phyloP scores from a whole-genome alignment of 2,329 filamentous ascomycete species.

The Leptosphaerulina australis region DNA sequence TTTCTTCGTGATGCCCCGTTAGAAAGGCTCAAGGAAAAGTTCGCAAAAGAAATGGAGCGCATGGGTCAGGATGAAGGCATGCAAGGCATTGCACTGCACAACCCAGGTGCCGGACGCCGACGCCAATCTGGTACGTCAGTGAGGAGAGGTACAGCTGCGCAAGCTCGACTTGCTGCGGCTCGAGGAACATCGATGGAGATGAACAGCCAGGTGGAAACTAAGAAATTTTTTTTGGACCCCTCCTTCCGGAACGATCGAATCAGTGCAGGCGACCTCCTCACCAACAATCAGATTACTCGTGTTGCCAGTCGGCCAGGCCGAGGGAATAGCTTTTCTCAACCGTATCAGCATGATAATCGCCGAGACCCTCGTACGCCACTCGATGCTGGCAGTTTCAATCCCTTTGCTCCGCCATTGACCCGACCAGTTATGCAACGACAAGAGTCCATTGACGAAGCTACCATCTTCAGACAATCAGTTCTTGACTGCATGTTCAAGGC shows the following conservation, averaged over 20 bases:
- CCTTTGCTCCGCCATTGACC: conserved; percentile 44
- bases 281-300: conserved; percentile 74
- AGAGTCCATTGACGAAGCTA: conserved; percentile 86
- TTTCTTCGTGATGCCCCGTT: conserved; percentile 83
- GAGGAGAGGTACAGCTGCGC: conserved; percentile 78
- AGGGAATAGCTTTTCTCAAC: conserved; percentile 55
- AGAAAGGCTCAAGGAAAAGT: conserved; percentile 89
- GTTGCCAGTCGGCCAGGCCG: conserved; percentile 59
- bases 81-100: conserved; percentile 96
- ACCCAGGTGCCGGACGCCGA: conserved; percentile 68
- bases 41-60: conserved; percentile 80
- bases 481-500: conserved; percentile 95
- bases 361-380: conserved; percentile 55
- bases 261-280: conserved; percentile 72
- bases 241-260: conserved; percentile 40
- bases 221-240: conserved; percentile 34
- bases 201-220: conserved; percentile 27
- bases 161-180: conserved; percentile 64
- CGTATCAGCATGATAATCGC: conserved; percentile 51
- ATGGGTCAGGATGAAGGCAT: conserved; percentile 78
- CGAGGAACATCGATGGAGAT: conserved; percentile 45
- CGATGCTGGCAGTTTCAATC: conserved; percentile 51
- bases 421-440: conserved; percentile 65
- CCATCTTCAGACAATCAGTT: conserved; percentile 85
- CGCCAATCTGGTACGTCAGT: conserved; percentile 72